Conservation (phyloP, 225 moss, liverwort and hornwort species). For the Asterella californica region DNA sequence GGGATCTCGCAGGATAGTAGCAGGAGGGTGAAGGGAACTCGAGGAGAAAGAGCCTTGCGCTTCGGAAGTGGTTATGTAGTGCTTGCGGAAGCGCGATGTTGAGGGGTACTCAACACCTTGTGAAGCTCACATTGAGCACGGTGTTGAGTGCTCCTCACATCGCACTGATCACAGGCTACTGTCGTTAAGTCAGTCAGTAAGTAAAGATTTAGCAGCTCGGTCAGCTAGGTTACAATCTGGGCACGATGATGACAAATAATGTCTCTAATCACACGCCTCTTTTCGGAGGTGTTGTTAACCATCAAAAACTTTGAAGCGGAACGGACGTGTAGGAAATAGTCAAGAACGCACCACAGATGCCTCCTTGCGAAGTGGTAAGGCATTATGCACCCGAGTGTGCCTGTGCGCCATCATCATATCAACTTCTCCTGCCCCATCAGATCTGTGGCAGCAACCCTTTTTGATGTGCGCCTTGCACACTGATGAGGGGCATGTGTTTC, state of each 20-base stretch:
- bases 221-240: constrained; percentile 37
- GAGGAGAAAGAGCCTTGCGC: not conserved
- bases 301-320: constrained; percentile 30
- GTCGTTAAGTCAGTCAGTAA: not conserved
- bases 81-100: constrained; percentile 32
- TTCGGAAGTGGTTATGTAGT: not conserved
- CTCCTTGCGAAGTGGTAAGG: constrained; percentile 59
- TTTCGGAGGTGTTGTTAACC: constrained; percentile 18
- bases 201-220: constrained; percentile 6
- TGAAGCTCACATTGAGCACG: constrained; percentile 95
- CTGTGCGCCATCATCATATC: constrained; percentile 52
- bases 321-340: constrained; percentile 57
- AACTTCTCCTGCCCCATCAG: constrained; percentile 17
- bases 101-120: constrained; percentile 95
- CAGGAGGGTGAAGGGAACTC: not conserved
- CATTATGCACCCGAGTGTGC: constrained; percentile 63
- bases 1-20: not conserved
- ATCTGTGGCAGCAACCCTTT: constrained; percentile 12
- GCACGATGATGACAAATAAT: constrained; percentile 39
- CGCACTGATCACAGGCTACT: constrained; percentile 33
- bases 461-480: constrained; percentile 39
- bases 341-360: constrained; percentile 90
- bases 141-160: constrained; percentile 93
- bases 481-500: constrained; percentile 46
- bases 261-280: constrained; percentile 16